Evolutionary conservation across 257 asterid species (phyloP).

Genomic region (Datura wrightii): DNA sequence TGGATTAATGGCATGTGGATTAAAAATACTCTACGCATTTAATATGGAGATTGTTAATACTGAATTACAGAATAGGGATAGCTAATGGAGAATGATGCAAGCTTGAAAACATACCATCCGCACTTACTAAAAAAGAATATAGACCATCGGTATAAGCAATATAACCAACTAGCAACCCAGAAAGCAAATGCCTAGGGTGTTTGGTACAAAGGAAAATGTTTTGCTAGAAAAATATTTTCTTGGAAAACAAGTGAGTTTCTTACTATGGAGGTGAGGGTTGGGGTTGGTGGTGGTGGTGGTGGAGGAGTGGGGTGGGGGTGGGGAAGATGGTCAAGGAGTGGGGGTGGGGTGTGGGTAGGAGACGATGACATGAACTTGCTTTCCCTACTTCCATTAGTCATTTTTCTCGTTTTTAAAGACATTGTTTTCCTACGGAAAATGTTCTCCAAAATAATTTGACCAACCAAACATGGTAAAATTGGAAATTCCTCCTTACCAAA

Average conservation of each 20-base stretch:
- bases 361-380: neutral
- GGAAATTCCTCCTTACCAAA: neutral
- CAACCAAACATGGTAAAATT: neutral
- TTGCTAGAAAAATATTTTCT: too few relatives aligned
- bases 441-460: neutral
- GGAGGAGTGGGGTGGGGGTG: neutral
- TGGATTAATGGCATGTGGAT: neutral
- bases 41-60: neutral
- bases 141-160: neutral
- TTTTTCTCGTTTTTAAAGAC: neutral
- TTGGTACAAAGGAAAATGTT: neutral
- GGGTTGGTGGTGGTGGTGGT: neutral
- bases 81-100: slow-evolving; percentile 10
- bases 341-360: neutral
- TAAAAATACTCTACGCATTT: neutral
- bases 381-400: neutral
- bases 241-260: neutral
- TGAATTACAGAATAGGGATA: neutral
- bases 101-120: slow-evolving; percentile 7
- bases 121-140: neutral
- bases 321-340: neutral
- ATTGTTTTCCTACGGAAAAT: neutral
- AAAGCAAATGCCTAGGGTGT: neutral
- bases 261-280: neutral
- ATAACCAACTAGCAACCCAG: neutral